Conservation (phyloP, 345 rosid species). For the Syzygium aqueum region DNA sequence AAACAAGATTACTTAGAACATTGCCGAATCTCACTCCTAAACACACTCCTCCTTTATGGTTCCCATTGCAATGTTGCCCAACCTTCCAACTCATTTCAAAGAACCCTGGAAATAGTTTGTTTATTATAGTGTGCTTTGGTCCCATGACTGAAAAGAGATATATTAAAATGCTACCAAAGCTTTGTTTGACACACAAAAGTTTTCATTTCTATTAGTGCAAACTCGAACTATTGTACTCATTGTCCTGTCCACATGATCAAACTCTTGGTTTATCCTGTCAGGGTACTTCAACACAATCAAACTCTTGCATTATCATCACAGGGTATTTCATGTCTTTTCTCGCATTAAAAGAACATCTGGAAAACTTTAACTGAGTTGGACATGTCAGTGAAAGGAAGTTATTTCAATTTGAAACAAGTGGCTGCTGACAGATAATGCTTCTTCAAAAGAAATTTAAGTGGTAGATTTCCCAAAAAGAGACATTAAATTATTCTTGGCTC, state of each 20-base stretch:
- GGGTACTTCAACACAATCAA: neutral
- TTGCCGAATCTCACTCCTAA: neutral
- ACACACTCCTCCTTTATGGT: neutral
- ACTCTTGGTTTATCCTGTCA: neutral
- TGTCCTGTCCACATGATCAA: neutral
- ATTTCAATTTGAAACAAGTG: neutral
- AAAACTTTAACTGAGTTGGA: neutral
- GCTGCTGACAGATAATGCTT: neutral
- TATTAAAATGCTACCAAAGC: neutral
- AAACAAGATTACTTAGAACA: neutral
- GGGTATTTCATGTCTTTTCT: neutral
- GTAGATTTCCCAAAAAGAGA: neutral
- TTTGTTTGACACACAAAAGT: neutral
- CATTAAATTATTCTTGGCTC: neutral
- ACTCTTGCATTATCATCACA: neutral
- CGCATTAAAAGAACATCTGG: neutral
- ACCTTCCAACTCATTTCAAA: neutral
- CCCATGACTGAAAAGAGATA: neutral
- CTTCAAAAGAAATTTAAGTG: neutral
- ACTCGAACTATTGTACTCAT: neutral
- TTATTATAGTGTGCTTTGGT: neutral
- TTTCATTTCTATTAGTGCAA: neutral
- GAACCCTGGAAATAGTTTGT: neutral
- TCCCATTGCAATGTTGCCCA: neutral
- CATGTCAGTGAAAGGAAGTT: neutral